phyloP scores from a whole-genome alignment of 768 basidiomycete species.

The Hysterangium stoloniferum region DNA sequence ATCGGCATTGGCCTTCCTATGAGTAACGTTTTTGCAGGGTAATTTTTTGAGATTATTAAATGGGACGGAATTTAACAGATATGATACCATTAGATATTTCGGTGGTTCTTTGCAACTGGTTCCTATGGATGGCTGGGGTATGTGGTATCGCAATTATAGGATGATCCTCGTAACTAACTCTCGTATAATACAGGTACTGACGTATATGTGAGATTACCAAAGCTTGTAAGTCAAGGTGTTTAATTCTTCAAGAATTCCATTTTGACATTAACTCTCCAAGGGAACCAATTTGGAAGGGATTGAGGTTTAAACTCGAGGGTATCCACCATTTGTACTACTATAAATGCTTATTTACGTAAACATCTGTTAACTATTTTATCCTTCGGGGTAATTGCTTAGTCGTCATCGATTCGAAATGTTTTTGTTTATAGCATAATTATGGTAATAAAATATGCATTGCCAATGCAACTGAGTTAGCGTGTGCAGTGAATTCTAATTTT shows the following conservation, averaged over 20 bases:
- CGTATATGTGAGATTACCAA: conserved; percentile 73
- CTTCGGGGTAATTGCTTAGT: too few species aligned
- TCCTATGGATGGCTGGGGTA: conserved; percentile 80
- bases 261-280: conserved; percentile 28
- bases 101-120: conserved; percentile 75
- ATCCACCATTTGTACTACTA: conserved; percentile 1
- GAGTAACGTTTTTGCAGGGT: conserved; percentile 86
- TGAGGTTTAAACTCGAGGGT: conserved; percentile 42
- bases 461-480: too few species aligned
- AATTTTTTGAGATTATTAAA: conserved; percentile 17
- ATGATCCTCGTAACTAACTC: background rate
- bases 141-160: conserved; percentile 19
- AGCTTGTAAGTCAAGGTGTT: conserved; percentile 47
- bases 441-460: too few species aligned
- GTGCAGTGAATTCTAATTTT: too few species aligned
- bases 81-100: conserved; percentile 50
- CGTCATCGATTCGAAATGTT: too few species aligned
- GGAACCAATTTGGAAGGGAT: conserved; percentile 83
- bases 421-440: too few species aligned
- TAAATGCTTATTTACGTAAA: too few species aligned
- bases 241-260: background rate
- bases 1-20: conserved; percentile 83
- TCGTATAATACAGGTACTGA: conserved; percentile 53
- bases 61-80: background rate
- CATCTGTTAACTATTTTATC: too few species aligned